Percentiles rank a stretch among this genome's conserved stretches.
Conservation (phyloP, 2,329 filamentous ascomycete genomes). For the Seiridium unicorne region DNA sequence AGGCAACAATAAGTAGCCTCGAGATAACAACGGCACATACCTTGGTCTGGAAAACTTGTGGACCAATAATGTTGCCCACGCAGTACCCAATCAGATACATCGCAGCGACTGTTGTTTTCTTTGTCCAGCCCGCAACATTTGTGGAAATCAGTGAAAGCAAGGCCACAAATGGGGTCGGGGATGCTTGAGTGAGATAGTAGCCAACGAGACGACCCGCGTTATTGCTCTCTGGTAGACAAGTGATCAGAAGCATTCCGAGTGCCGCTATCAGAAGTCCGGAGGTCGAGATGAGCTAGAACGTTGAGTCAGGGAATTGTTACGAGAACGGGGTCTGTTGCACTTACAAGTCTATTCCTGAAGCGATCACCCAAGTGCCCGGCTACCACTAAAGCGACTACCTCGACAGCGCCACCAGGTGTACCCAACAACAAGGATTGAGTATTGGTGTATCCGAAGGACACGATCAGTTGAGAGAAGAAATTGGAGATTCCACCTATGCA, state of each 20-base stretch:
- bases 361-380: conserved; percentile 51
- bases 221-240: conserved; percentile 57
- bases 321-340: conserved; percentile 7
- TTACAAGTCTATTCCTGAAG: conserved; percentile 50
- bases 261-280: conserved; percentile 50
- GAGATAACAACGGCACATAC: too few species aligned
- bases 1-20: too few species aligned
- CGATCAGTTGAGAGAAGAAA: conserved; percentile 41
- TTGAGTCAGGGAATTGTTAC: conserved; percentile 1
- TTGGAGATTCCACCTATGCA: conserved; percentile 28
- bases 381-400: conserved; percentile 56
- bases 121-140: conserved; percentile 58
- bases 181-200: conserved; percentile 64
- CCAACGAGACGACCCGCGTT: conserved; percentile 59
- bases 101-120: conserved; percentile 57
- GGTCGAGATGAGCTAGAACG: conserved; percentile 44
- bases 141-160: conserved; percentile 61
- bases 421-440: conserved; percentile 64
- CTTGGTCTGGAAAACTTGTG: conserved; percentile 45
- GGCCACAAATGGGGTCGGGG: conserved; percentile 61
- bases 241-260: conserved; percentile 64
- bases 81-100: conserved; percentile 52
- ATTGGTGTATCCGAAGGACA: conserved; percentile 61
- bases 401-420: conserved; percentile 63
- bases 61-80: conserved; percentile 56